These are phyloP conservation scores for Mrakia frigida DNA, from an alignment of 768 basidiomycete genomes.

Conservation along the genomic window DNA sequence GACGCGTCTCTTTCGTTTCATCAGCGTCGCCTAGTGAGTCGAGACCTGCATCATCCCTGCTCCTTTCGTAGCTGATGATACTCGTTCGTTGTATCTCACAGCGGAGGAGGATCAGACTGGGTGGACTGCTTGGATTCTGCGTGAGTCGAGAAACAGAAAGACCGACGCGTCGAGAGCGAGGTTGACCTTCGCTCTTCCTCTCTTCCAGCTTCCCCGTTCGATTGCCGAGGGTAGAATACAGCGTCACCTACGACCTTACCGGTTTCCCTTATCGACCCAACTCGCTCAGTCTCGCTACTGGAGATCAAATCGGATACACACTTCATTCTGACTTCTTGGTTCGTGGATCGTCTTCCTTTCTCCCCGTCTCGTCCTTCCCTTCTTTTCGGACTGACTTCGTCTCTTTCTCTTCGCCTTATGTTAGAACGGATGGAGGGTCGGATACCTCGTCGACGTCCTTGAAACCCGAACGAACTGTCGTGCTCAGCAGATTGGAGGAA, in stretches of 20 bases:
- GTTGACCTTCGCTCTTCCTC: no score
- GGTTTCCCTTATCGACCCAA: neutral
- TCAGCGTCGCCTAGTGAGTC: neutral
- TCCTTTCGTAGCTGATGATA: neutral
- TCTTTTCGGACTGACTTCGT: neutral
- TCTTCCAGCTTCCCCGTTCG: neutral
- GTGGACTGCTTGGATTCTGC: neutral
- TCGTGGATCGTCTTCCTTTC: neutral
- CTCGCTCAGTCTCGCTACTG: neutral
- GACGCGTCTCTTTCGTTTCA: neutral
- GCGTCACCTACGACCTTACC: neutral
- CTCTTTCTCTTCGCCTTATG: neutral
- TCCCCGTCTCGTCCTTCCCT: neutral
- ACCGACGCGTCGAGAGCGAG: no score
- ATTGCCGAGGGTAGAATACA: neutral
- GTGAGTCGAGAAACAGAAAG: no score
- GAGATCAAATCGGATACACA: neutral
- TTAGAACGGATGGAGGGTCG: neutral
- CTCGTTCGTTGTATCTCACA: neutral
- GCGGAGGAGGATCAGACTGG: neutral
- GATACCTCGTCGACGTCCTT: neutral
- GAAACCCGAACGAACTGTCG: constrained; percentile 1
- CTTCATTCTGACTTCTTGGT: neutral
- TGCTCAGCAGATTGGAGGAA: neutral
- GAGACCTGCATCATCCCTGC: neutral